Conservation (phyloP, 805 yeast species). For the Ogataea glucozyma region DNA sequence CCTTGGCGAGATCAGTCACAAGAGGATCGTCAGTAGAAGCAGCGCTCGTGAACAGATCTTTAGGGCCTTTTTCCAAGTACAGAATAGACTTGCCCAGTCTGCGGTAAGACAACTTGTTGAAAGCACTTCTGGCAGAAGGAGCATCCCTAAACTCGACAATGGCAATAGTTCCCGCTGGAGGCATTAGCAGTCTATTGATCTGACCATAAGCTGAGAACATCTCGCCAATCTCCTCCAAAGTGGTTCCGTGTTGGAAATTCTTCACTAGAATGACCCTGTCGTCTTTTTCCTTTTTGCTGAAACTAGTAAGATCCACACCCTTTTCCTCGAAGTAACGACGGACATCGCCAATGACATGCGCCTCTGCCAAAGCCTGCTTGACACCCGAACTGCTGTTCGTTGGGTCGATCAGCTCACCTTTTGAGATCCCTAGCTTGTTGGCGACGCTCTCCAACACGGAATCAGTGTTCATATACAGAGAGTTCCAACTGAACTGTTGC, state of each 20-base stretch:
- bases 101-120: constrained; percentile 81
- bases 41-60: constrained; percentile 66
- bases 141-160: constrained; percentile 84
- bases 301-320: constrained; percentile 81
- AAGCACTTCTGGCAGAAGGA: constrained; percentile 86
- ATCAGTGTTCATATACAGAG: constrained; percentile 85
- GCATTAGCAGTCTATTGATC: constrained; percentile 79
- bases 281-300: constrained; percentile 68
- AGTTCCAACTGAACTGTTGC: constrained; percentile 92
- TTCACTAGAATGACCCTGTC: constrained; percentile 81
- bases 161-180: constrained; percentile 96
- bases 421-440: constrained; percentile 73
- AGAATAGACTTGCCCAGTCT: constrained; percentile 84
- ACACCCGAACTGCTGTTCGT: constrained; percentile 87
- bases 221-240: constrained; percentile 76
- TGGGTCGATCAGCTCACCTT: constrained; percentile 84
- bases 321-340: constrained; percentile 80
- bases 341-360: constrained; percentile 90
- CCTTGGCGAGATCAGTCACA: constrained; percentile 27
- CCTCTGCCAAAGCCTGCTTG: constrained; percentile 95
- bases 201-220: constrained; percentile 80
- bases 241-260: constrained; percentile 88
- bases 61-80: constrained; percentile 93
- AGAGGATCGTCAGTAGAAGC: constrained; percentile 37
- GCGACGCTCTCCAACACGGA: constrained; percentile 93